Evolutionary conservation across 352 stramenopile genomes (phyloP).

Genomic region (Globisporangium mamillatum): DNA sequence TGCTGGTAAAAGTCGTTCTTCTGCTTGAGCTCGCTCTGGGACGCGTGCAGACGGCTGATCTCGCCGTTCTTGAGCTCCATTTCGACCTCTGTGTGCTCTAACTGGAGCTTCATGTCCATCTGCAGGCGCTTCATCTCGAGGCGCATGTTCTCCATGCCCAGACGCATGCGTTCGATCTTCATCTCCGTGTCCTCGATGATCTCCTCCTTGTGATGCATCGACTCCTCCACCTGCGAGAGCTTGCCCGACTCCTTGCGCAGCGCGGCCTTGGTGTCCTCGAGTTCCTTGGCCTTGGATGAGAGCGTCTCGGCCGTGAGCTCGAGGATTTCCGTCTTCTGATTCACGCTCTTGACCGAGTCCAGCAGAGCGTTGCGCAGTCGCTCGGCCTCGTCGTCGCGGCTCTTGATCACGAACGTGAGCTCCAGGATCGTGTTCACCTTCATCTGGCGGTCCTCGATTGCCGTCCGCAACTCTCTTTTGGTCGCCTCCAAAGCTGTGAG

Average conservation of each 20-base stretch:
- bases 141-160: conserved; percentile 53
- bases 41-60: conserved; percentile 48
- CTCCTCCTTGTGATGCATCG: conserved; percentile 53
- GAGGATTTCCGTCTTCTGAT: conserved; percentile 63
- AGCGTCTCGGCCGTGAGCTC: conserved; percentile 60
- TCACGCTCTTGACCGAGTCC: conserved; percentile 52
- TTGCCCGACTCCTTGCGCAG: conserved; percentile 53
- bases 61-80: conserved; percentile 76
- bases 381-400: conserved; percentile 66
- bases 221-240: conserved; percentile 56
- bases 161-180: conserved; percentile 60
- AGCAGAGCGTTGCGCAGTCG: conserved; percentile 47
- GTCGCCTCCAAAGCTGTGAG: conserved; percentile 25
- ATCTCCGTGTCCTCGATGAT: conserved; percentile 62
- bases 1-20: conserved; percentile 56
- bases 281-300: conserved; percentile 55
- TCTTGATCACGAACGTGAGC: conserved; percentile 77
- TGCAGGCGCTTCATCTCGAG: conserved; percentile 71
- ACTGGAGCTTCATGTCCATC: conserved; percentile 73
- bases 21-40: conserved; percentile 50
- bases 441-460: conserved; percentile 39
- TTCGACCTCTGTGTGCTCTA: conserved; percentile 58
- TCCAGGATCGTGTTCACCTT: conserved; percentile 66
- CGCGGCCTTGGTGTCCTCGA: conserved; percentile 52
- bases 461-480: conserved; percentile 26